phyloP scores from a whole-genome alignment of 1,284 basidiomycete genomes.

The Tranzscheliella williamsii region DNA sequence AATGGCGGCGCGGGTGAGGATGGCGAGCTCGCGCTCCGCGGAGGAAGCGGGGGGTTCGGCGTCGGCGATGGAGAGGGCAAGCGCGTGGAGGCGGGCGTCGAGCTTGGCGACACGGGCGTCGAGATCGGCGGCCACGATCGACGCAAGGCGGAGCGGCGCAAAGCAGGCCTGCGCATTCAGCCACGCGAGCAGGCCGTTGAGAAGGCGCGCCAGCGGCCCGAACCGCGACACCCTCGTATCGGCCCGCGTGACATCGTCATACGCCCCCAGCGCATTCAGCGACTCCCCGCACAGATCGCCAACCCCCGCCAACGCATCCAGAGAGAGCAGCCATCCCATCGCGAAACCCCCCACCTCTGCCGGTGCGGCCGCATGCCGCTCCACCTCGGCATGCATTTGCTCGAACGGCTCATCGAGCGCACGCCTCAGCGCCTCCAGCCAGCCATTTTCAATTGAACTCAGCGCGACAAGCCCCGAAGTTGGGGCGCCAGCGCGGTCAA shows the following conservation, averaged over 20 bases:
- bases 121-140: neutral
- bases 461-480: neutral
- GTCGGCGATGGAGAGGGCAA: too few species aligned
- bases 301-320: neutral
- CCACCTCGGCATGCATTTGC: neutral
- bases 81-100: too few species aligned
- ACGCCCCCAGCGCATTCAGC: neutral
- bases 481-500: neutral
- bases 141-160: conserved; percentile 4
- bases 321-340: neutral
- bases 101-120: too few species aligned
- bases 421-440: conserved; percentile 3
- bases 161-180: conserved; percentile 21
- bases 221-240: conserved; percentile 22
- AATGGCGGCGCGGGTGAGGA: too few species aligned
- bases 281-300: neutral
- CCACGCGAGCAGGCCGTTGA: conserved; percentile 19
- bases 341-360: neutral
- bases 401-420: neutral
- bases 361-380: neutral
- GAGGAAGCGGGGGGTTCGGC: too few species aligned
- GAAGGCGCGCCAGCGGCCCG: conserved; percentile 11
- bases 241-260: conserved; percentile 14
- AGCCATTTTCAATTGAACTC: conserved; percentile 8
- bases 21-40: too few species aligned